phyloP scores from a whole-genome alignment of 2,329 filamentous ascomycete species.

The Alternaria gansuensis region DNA sequence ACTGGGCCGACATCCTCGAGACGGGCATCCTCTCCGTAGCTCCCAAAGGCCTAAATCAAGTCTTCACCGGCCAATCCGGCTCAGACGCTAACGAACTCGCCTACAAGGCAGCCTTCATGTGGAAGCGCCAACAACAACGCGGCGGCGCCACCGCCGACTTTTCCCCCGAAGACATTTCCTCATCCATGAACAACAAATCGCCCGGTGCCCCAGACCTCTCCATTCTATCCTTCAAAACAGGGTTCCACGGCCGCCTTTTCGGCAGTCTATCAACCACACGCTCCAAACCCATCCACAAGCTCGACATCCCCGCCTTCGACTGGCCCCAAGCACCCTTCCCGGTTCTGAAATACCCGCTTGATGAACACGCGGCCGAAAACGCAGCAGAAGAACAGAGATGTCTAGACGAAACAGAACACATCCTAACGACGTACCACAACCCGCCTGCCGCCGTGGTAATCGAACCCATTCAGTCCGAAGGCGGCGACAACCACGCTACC shows the following conservation, averaged over 20 bases:
- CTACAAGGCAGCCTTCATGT: constrained; percentile 97
- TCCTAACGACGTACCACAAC: constrained; percentile 80
- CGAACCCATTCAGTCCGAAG: constrained; percentile 93
- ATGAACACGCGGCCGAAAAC: constrained; percentile 81
- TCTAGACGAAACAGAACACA: constrained; percentile 81
- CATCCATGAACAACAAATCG: constrained; percentile 80
- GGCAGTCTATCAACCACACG: constrained; percentile 87
- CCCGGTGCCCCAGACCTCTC: constrained; percentile 82
- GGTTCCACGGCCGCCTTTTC: constrained; percentile 90
- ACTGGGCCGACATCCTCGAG: constrained; percentile 83
- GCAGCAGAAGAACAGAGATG: constrained; percentile 81
- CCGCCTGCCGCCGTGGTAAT: constrained; percentile 84
- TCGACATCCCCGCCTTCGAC: constrained; percentile 93
- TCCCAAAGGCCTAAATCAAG: constrained; percentile 83
- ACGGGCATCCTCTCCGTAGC: constrained; percentile 83
- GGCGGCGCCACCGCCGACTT: constrained; percentile 81
- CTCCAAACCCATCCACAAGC: constrained; percentile 92
- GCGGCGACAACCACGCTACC: constrained; percentile 92
- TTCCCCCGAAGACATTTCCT: constrained; percentile 75
- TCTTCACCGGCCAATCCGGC: constrained; percentile 88
- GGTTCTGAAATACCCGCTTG: constrained; percentile 83
- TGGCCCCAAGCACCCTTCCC: constrained; percentile 94
- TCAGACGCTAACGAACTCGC: constrained; percentile 94
- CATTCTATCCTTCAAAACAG: constrained; percentile 87
- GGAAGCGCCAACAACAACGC: constrained; percentile 80